Conservation (phyloP, 192 early-diverging fungal genomes). For the Coemansia sp. region DNA sequence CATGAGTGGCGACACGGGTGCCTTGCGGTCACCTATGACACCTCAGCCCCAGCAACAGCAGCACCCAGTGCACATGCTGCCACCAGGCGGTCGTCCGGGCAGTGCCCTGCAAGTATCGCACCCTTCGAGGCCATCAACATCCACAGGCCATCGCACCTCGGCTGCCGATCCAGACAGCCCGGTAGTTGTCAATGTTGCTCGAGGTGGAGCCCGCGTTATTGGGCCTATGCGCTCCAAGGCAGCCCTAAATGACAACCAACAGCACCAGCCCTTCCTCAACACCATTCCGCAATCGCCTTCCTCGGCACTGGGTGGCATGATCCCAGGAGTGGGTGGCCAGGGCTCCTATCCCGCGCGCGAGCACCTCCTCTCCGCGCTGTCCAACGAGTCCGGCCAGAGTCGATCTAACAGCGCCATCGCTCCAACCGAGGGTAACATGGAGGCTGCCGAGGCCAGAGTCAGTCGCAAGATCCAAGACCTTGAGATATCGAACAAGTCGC, state of each 20-base stretch:
- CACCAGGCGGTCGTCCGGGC: conserved; percentile 29
- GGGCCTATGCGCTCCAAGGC: conserved; percentile 47
- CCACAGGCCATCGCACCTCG: conserved; percentile 31
- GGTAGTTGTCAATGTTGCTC: conserved; percentile 44
- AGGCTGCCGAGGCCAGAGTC: conserved; percentile 51
- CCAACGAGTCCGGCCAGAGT: conserved; percentile 37
- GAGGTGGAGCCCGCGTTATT: conserved; percentile 51
- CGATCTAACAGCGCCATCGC: conserved; percentile 39
- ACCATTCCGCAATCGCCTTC: conserved; percentile 52
- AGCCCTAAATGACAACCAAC: background rate
- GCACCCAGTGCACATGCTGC: conserved; percentile 16
- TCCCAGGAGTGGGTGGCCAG: conserved; percentile 1
- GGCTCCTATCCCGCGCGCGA: conserved; percentile 10
- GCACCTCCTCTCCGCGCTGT: conserved; percentile 41
- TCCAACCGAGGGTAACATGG: conserved; percentile 46
- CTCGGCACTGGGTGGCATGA: conserved; percentile 30
- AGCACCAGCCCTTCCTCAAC: conserved; percentile 38
- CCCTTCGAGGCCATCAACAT: conserved; percentile 35
- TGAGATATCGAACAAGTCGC: conserved; percentile 53
- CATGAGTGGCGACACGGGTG: conserved; percentile 29
- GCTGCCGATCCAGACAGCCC: conserved; percentile 25
- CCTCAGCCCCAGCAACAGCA: conserved; percentile 16
- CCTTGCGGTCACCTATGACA: conserved; percentile 25
- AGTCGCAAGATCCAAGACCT: conserved; percentile 55
- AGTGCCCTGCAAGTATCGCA: conserved; percentile 43